Conservation (phyloP, 106 monocot species). For the Iris macrosiphon region DNA sequence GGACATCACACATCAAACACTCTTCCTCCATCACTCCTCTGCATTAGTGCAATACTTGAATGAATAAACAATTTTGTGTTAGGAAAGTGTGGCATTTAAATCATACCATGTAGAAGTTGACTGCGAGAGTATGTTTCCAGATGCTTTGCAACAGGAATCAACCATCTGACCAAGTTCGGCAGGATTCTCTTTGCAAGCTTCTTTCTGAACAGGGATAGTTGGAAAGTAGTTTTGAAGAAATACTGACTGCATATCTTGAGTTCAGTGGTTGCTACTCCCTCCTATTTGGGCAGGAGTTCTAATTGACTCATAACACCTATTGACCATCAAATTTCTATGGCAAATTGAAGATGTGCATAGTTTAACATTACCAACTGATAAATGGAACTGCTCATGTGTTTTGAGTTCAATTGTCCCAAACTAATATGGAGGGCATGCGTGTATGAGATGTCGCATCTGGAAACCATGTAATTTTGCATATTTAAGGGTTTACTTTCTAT, state of each 20-base stretch:
- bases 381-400: too few relatives aligned
- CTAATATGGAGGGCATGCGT: too few relatives aligned
- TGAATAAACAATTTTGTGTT: too few relatives aligned
- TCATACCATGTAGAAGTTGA: conserved; percentile 95
- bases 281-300: conserved; percentile 67
- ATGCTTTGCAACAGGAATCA: conserved; percentile 55
- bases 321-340: too few relatives aligned
- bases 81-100: too few relatives aligned
- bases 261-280: conserved; percentile 67
- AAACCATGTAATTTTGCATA: too few relatives aligned
- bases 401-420: too few relatives aligned
- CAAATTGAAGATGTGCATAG: too few relatives aligned
- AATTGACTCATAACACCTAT: too few relatives aligned
- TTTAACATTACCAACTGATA: too few relatives aligned
- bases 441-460: too few relatives aligned
- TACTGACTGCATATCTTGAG: conserved; percentile 67
- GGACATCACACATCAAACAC: conserved; percentile 68
- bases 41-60: conserved; percentile 7
- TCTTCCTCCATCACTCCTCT: conserved; percentile 83
- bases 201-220: conserved; percentile 59
- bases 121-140: conserved; percentile 58
- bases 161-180: conserved; percentile 61
- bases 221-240: conserved; percentile 79
- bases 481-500: too few relatives aligned
- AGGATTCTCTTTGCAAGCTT: conserved; percentile 82